Evolutionary conservation across 169 alveolate species (phyloP), one percentile per base, ranked within the genome.

Genomic region (Babesia ovata): DNA sequence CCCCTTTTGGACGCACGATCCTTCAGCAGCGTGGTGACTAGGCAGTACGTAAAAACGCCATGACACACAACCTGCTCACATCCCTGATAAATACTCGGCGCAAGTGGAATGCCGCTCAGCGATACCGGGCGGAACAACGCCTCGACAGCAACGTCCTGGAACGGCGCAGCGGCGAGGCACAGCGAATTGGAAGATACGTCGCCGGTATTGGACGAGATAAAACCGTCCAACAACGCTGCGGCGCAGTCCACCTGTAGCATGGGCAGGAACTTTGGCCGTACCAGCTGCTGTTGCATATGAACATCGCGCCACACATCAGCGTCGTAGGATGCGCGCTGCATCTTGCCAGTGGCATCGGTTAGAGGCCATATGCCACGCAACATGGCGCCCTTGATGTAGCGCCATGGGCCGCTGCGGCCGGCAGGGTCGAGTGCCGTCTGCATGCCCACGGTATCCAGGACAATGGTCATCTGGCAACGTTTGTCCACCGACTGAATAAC

Each of bases 341-440:
- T 90, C 71, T 94, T 94, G 76, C 93, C 92, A 17, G 97, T 94
- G 24, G 97, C 93, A 44, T 92, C 92, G 11, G 92, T 70, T 50
- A 93, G 67, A 11, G 97, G 97, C 97, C 97, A 94, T 44, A 94
- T 86, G 7, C 97, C 97, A 53, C 90, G 86, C 57, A 92, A 92
- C 70, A 88, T 92, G 56, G 93, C 90, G 26, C 97, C 97, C 84
- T 94, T 94, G 67, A 94, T 92, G 86, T 88, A 93, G 50, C 95
- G 88, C 79, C 84, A 73, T 21, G 88, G 87, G 22, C 77, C 72
- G 50, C 58, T 53, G 0, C 87, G 67, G 17, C 96, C 95, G 17
- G 96, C 93, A 10, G 96, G 95, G 70, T 93, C 97, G 45, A 94
- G 87, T 11, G 92, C 88, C 28, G 97, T 93, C 73, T 94, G 97